Base-by-base conservation (phyloP, 2,329 filamentous ascomycete genomes). In the Blastomyces gilchristii region DNA sequence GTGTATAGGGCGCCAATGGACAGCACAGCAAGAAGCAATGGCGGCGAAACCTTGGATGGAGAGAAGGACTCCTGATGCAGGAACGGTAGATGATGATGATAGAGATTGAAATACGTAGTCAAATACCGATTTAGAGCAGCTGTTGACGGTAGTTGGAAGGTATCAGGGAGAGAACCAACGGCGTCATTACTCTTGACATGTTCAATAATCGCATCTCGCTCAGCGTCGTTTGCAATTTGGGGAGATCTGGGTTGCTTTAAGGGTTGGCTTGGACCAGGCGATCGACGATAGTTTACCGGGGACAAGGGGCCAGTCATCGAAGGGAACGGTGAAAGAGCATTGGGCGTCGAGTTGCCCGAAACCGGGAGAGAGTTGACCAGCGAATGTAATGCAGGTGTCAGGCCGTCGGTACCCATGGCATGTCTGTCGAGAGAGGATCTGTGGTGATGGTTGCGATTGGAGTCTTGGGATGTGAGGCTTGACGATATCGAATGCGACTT, bases 1-100 rank as follows among this genome's bases (percentile, higher is more conserved):
- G 93, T 93, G 77, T 97, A 97, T 25, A 99, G 80, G 11, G 94
- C 93, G 70, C 94, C 94, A 66, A 99, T 97, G 34, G 94, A 97
- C 60, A 99, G 81, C 18, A 97, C 90, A 0, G 92, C 91, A 53
- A 97, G 83, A 41, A 99, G 80, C 9, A 99, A 80, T 25, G 94
- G 87, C 14, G 93, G 87, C 56, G 93, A 90, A 4, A 89, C 85
- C 68, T 87, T 82, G 4, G 88, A 88, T 3, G 92, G 90, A 67
- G 87, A 85, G 78, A 97, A 97, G 0, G 94, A 95, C 18, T 90
- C 85, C 54, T 93, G 92, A 72, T 99, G 94, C 73, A 99, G 77
- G 79, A 99, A 97, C 0, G 94, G 94, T 72, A 97, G 78, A 73
- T 99, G 94, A 71, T 96, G 94, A 73, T 99, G 94, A 78, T 97